Base-by-base conservation (phyloP, 208 protist genomes). In the Leishmania tropica region DNA sequence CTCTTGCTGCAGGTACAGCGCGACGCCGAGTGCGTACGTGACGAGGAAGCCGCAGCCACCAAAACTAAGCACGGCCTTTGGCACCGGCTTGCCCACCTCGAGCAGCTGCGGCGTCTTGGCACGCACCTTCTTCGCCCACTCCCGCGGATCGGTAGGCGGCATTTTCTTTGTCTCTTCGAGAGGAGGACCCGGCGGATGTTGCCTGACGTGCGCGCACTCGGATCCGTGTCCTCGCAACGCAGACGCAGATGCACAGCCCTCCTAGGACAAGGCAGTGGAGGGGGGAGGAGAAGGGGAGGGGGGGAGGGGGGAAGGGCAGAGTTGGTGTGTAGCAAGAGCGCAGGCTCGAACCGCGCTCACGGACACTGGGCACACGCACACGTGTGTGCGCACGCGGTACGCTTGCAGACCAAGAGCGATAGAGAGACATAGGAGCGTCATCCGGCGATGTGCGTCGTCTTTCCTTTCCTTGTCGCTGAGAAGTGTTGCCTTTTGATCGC, bases 1-100 rank as follows among this genome's bases (percentile, higher is more conserved):
- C 76, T 98, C 92, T 80, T 98, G 87, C 82, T 97, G 95, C 7
- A 98, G 86, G 84, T 92, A 98, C 6, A 92, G 86, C n/a, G 93
- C 95, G 1, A 98, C 95, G n/a, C 95, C 95, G 68, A 98, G 91
- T 6, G 87, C 78, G 81, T 98, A 98, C 31, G 93, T 97, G 42
- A 96, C 92, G 40, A 98, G 90, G 78, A 96, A 97, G 15, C 93
- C 95, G 67, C 87, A 89, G 35, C 92, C 95, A 53, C 95, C 95
- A 84, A 98, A 98, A 81, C 92, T 96, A 5, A 98, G 81, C 19
- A 98, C 93, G 8, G 88, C 92, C 82, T 95, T 96, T 0, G 93
- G 95, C 19, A 92, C 87, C 1, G 90, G 87, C 80, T 95, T 94
- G 47, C 95, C 95, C 10, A 98, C 91, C 79, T 98, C 90, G 17